A percentile compares a stretch with the other conserved stretches of the same genome.
Conservation (phyloP, 371 early-diverging fungal genomes). For the Enterospora canceri region DNA sequence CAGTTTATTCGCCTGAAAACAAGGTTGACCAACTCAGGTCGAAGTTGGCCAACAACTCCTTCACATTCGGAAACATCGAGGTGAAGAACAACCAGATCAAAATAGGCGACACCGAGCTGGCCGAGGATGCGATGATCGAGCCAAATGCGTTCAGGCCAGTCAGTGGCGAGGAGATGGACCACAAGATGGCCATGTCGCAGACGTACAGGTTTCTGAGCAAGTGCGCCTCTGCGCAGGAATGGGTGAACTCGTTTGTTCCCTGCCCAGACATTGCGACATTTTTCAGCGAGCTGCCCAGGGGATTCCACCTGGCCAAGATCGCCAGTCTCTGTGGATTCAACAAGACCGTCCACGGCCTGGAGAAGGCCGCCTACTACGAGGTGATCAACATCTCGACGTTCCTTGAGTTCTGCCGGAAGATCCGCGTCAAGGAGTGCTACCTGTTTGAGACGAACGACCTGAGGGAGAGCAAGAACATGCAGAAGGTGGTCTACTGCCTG, state of each 20-base stretch:
- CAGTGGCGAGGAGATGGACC: conserved; percentile 65
- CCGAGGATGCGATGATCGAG: conserved; percentile 1
- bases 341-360: conserved; percentile 66
- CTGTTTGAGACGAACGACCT: conserved; percentile 91
- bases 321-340: conserved; percentile 70
- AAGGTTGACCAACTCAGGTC: no score
- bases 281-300: conserved; percentile 73
- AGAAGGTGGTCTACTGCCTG: conserved; percentile 94
- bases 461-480: conserved; percentile 95
- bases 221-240: conserved; percentile 94
- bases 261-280: conserved; percentile 64
- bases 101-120: not conserved
- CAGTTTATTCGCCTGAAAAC: no score
- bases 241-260: conserved; percentile 63
- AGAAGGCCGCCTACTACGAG: conserved; percentile 67
- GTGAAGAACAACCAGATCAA: no score
- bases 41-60: no score
- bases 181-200: conserved; percentile 70
- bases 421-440: conserved; percentile 74
- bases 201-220: conserved; percentile 96
- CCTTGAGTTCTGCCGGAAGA: conserved; percentile 65
- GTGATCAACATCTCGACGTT: conserved; percentile 95
- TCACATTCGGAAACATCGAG: no score
- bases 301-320: conserved; percentile 76
- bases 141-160: conserved; percentile 10